These are phyloP conservation scores for Gyromitra esculenta DNA, from an alignment of 2,329 filamentous ascomycete genomes.

Conservation along the genomic window DNA sequence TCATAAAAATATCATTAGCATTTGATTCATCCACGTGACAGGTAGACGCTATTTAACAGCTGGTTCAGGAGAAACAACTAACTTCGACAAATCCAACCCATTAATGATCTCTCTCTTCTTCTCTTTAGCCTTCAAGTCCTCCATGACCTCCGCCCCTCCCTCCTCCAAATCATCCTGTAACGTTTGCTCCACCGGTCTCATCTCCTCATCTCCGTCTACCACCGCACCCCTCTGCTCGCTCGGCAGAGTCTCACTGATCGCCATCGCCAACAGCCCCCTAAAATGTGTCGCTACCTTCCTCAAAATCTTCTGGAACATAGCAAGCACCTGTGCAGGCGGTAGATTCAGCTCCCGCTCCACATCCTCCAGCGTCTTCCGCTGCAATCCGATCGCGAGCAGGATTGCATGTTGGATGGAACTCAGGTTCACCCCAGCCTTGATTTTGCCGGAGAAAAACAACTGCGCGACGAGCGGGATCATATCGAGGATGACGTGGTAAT, in stretches of 20 bases:
- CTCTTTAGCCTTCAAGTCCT: constrained; percentile 70
- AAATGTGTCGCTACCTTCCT: constrained; percentile 87
- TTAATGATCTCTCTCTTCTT: constrained; percentile 90
- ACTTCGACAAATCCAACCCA: constrained; percentile 87
- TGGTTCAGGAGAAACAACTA: constrained; percentile 61
- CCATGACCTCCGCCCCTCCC: constrained; percentile 78
- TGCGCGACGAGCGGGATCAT: constrained; percentile 83
- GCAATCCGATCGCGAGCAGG: constrained; percentile 87
- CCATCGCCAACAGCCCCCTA: constrained; percentile 76
- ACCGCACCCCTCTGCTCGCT: constrained; percentile 61
- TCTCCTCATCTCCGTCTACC: constrained; percentile 71
- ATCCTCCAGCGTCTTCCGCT: constrained; percentile 84
- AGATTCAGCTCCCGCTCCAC: constrained; percentile 81
- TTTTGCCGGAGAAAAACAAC: constrained; percentile 83
- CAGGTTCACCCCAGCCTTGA: constrained; percentile 74
- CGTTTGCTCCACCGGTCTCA: constrained; percentile 71
- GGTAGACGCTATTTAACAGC: constrained; percentile 13
- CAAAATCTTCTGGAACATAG: constrained; percentile 97
- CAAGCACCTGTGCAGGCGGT: constrained; percentile 80
- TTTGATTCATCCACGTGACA: background rate
- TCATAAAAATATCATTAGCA: constrained; percentile 22
- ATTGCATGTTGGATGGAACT: constrained; percentile 86
- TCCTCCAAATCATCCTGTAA: constrained; percentile 86
- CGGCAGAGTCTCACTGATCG: constrained; percentile 74
- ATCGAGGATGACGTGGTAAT: constrained; percentile 97